Conservation (phyloP, 257 asterid genomes). For the Cruciata laevipes region DNA sequence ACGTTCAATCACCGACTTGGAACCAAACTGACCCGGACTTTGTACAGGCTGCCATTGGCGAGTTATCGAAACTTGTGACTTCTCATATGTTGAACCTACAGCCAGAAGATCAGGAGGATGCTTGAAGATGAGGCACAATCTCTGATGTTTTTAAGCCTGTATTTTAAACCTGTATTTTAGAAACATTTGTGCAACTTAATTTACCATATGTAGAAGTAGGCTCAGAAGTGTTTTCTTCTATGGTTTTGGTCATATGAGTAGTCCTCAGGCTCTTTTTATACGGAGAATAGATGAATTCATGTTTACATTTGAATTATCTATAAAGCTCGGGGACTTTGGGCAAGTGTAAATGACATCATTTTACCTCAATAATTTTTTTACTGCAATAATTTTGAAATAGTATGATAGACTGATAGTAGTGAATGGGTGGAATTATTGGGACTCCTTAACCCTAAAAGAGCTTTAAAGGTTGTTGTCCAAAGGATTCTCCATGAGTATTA, state of each 20-base stretch:
- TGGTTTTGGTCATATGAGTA: neutral
- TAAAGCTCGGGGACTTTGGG: neutral
- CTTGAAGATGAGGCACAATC: slow-evolving; percentile 17
- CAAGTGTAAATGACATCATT: no score
- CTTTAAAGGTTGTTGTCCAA: no score
- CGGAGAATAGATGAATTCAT: neutral
- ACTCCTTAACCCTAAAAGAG: no score
- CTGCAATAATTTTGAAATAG: neutral
- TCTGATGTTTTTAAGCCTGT: neutral
- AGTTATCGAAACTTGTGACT: slow-evolving; percentile 48
- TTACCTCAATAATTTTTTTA: neutral
- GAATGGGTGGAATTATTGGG: no score
- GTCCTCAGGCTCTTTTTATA: neutral
- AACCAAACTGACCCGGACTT: slow-evolving; percentile 34
- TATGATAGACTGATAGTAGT: no score
- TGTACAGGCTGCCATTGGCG: slow-evolving; percentile 47
- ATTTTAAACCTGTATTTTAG: no score
- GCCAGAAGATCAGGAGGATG: slow-evolving; percentile 35
- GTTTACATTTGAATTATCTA: neutral
- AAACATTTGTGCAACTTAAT: neutral
- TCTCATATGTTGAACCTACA: slow-evolving; percentile 48
- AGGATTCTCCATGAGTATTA: no score
- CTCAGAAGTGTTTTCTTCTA: neutral
- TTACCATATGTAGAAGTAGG: neutral
- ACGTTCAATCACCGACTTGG: slow-evolving; percentile 33